Conservation (phyloP, 768 basidiomycete genomes). For the Cubamyces sp. region DNA sequence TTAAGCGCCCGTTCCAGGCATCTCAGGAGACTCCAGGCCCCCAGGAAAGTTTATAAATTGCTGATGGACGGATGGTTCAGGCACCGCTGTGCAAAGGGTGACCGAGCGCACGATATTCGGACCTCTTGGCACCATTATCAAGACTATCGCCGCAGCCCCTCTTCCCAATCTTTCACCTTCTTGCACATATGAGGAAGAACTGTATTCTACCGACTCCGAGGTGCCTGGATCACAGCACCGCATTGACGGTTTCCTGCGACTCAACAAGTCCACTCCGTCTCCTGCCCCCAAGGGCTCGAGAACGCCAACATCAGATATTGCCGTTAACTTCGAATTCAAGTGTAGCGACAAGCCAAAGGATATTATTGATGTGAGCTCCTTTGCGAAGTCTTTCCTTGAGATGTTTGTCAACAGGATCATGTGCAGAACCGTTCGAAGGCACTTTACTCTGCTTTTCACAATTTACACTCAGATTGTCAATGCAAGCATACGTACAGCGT, state of each 20-base stretch:
- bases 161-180: conserved; percentile 5
- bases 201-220: conserved; percentile 3
- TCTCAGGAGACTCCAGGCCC: too few species aligned
- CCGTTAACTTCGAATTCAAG: background rate
- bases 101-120: background rate
- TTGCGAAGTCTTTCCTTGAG: too few species aligned
- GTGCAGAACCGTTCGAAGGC: conserved; percentile 3
- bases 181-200: conserved; percentile 2
- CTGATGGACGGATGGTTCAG: too few species aligned
- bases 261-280: conserved; percentile 2
- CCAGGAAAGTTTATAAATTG: too few species aligned
- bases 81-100: too few species aligned
- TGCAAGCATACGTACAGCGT: conserved; percentile 10
- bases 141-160: background rate
- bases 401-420: background rate
- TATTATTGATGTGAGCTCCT: background rate
- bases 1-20: too few species aligned
- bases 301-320: background rate
- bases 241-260: conserved; percentile 5
- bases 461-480: background rate
- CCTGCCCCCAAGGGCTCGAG: background rate
- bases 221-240: conserved; percentile 2
- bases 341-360: background rate
- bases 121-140: conserved; percentile 6
- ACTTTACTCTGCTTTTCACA: conserved; percentile 1